A percentile compares a stretch with the other conserved stretches of the same genome.
These are phyloP conservation scores for Diutina rugosa DNA, from an alignment of 1,139 yeast species.

Conservation along the genomic window DNA sequence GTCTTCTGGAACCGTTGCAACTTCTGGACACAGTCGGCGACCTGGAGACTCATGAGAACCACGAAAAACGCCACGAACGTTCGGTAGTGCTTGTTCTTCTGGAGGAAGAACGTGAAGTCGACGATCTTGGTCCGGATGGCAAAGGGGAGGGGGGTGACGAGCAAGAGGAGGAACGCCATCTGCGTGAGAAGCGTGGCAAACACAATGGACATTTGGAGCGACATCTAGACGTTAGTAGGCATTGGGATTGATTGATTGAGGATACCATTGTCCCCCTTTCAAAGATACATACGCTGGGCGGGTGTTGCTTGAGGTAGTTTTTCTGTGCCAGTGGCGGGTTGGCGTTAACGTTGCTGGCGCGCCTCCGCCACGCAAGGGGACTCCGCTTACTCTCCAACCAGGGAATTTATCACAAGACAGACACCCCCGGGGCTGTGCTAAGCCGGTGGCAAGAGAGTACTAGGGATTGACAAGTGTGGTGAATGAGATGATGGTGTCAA, in stretches of 20 bases:
- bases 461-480: too few species aligned
- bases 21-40: slow-evolving; percentile 45
- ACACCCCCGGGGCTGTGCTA: background rate
- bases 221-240: slow-evolving; percentile 13
- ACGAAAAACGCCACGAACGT: slow-evolving; percentile 36
- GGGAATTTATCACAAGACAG: background rate
- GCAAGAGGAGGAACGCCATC: slow-evolving; percentile 37
- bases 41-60: slow-evolving; percentile 37
- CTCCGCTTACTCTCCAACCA: background rate
- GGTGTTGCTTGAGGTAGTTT: background rate
- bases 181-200: slow-evolving; percentile 36
- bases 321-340: background rate
- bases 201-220: slow-evolving; percentile 32
- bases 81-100: slow-evolving; percentile 30
- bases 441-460: too few species aligned
- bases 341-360: background rate
- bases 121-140: slow-evolving; percentile 35
- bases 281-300: background rate
- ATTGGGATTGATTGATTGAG: background rate
- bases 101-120: slow-evolving; percentile 16
- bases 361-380: background rate
- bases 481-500: too few species aligned
- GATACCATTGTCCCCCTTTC: too few species aligned
- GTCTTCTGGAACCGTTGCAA: slow-evolving; percentile 17
- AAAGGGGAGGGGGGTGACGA: slow-evolving; percentile 54